Base-by-base conservation (phyloP, 495 filamentous ascomycete genomes). In the Cenococcum geophilum region DNA sequence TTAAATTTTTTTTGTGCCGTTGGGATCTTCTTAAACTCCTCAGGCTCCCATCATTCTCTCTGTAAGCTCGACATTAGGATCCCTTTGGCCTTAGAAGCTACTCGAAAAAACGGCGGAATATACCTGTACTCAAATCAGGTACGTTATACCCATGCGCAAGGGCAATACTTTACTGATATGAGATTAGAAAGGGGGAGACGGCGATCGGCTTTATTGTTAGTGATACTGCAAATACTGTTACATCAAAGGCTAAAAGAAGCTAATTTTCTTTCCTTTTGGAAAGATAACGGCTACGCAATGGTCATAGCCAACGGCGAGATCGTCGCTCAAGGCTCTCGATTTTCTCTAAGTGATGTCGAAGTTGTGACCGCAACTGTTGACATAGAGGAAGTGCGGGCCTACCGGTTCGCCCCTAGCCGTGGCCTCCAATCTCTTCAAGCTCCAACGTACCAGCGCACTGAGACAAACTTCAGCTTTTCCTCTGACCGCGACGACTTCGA, bases 351-450 rank as follows among this genome's bases (percentile, higher is more conserved):
- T 25, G 90, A 93, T 60, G 87, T 93, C n/a, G 90, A 95, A 68
- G 88, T 95, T 12, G 74, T 89, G 36, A 89, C 85, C 2, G 90
- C 91, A 8, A 90, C 87, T 2, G 79, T 92, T 3, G 90, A 95
- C 60, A 78, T 96, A 3, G 89, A 92, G 68, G 85, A 89, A 59
- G 87, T 92, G 4, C 70, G 86, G 18, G 71, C 74, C 1, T 82
- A 75, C 59, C 75, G 88, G 1, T 79, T 71, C 22, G 63, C 77
- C 1, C 76, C 79, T 27, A 79, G 76, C 11, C 74, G 87, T 60
- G 81, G 78, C 10, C 58, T 84, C 34, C 86, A 90, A 71, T 82
- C 84, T 2, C 73, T 74, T 0, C 59, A 73, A 42, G 65, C 74
- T 5, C 65, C 68, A 11, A 63, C 71, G 5, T 76, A 77, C 67